Evolutionary conservation across 2,329 filamentous ascomycete genomes (phyloP).

Genomic region (Bipolaris victoriae): DNA sequence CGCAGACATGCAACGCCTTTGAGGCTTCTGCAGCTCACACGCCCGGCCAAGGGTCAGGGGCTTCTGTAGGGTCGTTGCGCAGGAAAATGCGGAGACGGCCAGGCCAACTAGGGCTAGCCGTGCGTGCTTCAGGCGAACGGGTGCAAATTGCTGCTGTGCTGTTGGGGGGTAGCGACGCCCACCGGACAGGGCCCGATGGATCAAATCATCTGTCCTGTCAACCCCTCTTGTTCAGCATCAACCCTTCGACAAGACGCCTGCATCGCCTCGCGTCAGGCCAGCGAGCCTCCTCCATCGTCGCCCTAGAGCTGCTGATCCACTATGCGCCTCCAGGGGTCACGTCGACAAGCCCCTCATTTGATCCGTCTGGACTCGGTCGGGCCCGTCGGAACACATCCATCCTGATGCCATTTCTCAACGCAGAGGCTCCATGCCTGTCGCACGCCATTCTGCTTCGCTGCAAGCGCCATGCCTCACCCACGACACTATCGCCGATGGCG

Average conservation of each 20-base stretch:
- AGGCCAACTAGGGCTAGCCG: slow-evolving; percentile 47
- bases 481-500: slow-evolving; percentile 25
- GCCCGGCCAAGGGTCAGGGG: slow-evolving; percentile 49
- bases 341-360: slow-evolving; percentile 35
- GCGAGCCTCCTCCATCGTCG: slow-evolving; percentile 1
- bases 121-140: slow-evolving; percentile 49
- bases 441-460: slow-evolving; percentile 48
- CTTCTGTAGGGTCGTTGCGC: slow-evolving; percentile 48
- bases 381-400: slow-evolving; percentile 26
- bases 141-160: slow-evolving; percentile 47
- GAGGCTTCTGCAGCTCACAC: slow-evolving; percentile 50
- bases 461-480: slow-evolving; percentile 42
- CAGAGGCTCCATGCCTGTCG: slow-evolving; percentile 40
- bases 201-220: slow-evolving; percentile 42
- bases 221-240: slow-evolving; percentile 29
- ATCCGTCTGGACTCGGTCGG: slow-evolving; percentile 37
- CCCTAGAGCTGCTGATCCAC: slow-evolving; percentile 26
- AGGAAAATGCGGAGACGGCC: slow-evolving; percentile 51
- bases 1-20: slow-evolving; percentile 49
- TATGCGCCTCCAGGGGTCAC: slow-evolving; percentile 25
- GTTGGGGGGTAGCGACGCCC: slow-evolving; percentile 43
- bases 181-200: slow-evolving; percentile 35
- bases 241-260: slow-evolving; percentile 7
- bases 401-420: slow-evolving; percentile 22
- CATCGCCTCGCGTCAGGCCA: slow-evolving; percentile 27